Percentiles rank a stretch among this genome's conserved stretches.
Evolutionary conservation across 768 basidiomycete species (phyloP).

Genomic region (Leccinum longicurvipes): DNA sequence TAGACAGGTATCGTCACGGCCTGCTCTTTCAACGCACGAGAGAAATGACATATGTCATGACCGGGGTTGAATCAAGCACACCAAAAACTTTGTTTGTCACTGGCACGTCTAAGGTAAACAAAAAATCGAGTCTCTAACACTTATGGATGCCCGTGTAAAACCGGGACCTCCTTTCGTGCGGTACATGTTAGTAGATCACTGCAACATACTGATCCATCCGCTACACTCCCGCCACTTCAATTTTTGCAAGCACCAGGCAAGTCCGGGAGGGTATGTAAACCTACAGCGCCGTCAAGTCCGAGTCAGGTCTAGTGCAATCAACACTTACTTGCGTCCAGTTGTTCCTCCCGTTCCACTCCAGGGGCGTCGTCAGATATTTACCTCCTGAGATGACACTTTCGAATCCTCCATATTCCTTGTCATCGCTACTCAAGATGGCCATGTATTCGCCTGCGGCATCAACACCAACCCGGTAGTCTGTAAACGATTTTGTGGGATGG

Average conservation of each 20-base stretch:
- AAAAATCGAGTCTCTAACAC: too few relatives aligned
- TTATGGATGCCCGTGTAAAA: neutral
- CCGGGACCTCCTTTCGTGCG: neutral
- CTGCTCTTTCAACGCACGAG: too few relatives aligned
- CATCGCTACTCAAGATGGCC: slow-evolving; percentile 80
- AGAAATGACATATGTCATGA: too few relatives aligned
- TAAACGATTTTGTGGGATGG: slow-evolving; percentile 85
- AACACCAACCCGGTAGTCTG: slow-evolving; percentile 91
- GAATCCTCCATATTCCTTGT: slow-evolving; percentile 87
- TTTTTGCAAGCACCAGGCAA: slow-evolving; percentile 28
- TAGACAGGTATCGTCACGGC: too few relatives aligned
- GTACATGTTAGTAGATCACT: neutral
- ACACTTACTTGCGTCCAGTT: slow-evolving; percentile 79
- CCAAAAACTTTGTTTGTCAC: too few relatives aligned
- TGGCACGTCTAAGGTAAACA: too few relatives aligned
- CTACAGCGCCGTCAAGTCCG: slow-evolving; percentile 11
- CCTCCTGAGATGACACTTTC: slow-evolving; percentile 65
- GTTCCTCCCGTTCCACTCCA: slow-evolving; percentile 91
- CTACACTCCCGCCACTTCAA: neutral
- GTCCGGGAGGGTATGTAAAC: slow-evolving; percentile 33
- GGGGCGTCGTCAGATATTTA: slow-evolving; percentile 73
- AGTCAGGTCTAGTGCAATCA: neutral
- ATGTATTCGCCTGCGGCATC: slow-evolving; percentile 82
- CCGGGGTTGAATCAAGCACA: too few relatives aligned
- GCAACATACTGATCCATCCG: neutral